Conservation (phyloP, 2,329 filamentous ascomycete species). For the Aspergillus sp. region DNA sequence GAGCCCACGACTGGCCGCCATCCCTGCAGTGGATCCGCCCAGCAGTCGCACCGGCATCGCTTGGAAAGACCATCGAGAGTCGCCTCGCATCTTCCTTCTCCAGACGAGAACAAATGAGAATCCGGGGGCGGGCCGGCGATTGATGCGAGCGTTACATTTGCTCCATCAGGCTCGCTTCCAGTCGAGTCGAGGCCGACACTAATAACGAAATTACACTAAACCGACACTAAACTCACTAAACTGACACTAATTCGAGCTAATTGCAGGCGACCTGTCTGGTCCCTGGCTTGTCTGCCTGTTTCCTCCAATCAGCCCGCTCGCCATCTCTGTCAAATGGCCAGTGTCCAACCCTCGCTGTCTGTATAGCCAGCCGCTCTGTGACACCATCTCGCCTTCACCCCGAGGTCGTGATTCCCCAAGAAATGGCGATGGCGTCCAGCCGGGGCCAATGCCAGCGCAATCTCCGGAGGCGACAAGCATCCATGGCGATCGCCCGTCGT, state of each 20-base stretch:
- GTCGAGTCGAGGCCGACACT: no score
- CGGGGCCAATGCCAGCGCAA: background rate
- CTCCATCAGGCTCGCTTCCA: background rate
- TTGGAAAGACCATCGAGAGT: no score
- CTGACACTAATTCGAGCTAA: no score
- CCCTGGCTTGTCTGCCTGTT: background rate
- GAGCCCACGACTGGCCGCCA: background rate
- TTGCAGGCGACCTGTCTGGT: background rate
- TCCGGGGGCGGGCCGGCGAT: conserved; percentile 22
- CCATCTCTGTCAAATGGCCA: background rate
- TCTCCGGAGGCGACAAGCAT: background rate
- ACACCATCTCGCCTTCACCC: background rate
- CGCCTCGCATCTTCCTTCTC: background rate
- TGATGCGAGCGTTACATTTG: conserved; percentile 8
- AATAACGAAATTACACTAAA: no score
- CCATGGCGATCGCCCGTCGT: background rate
- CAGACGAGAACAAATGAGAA: conserved; percentile 21
- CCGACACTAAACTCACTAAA: no score
- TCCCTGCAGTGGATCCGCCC: background rate
- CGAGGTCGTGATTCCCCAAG: background rate
- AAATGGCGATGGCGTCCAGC: background rate
- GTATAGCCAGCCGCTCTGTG: background rate
- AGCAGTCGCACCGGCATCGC: background rate
- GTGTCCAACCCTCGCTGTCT: background rate
- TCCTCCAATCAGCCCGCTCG: background rate